phyloP scores from a whole-genome alignment of 129 eudicot species.

The Saussurea involucrata region DNA sequence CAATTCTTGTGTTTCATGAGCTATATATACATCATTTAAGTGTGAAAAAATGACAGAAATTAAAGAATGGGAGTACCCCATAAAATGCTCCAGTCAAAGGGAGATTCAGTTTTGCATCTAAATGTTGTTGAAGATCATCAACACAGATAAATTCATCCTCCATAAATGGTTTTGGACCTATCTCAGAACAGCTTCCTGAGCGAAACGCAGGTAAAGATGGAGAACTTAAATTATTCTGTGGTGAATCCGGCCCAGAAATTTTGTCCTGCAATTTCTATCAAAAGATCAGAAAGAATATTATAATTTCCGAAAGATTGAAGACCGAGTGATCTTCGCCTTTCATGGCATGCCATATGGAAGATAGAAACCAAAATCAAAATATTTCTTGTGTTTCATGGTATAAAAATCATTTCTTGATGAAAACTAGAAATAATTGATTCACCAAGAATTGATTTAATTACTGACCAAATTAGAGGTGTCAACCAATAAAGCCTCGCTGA shows the following conservation, averaged over 20 bases:
- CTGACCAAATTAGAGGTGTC: constrained; percentile 51
- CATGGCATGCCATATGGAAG: background rate
- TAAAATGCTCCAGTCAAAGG: constrained; percentile 81
- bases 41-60: background rate
- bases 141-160: constrained; percentile 86
- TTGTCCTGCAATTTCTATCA: constrained; percentile 28
- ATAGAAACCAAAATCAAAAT: background rate
- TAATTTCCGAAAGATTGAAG: background rate
- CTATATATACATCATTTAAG: background rate
- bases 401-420: constrained; percentile 8
- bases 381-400: background rate
- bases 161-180: constrained; percentile 74
- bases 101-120: constrained; percentile 27
- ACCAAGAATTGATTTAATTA: background rate
- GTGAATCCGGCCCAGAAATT: constrained; percentile 27
- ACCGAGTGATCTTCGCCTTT: background rate
- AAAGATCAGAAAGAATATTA: constrained; percentile 7
- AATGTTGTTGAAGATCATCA: constrained; percentile 58
- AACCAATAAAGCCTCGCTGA: constrained; percentile 63
- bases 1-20: background rate
- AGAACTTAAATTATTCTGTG: constrained; percentile 40
- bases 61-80: constrained; percentile 50
- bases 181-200: constrained; percentile 85
- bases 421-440: background rate
- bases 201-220: constrained; percentile 52